phyloP scores from a whole-genome alignment of 805 yeast genomes.

The Wickerhamiella alocasiicola region DNA sequence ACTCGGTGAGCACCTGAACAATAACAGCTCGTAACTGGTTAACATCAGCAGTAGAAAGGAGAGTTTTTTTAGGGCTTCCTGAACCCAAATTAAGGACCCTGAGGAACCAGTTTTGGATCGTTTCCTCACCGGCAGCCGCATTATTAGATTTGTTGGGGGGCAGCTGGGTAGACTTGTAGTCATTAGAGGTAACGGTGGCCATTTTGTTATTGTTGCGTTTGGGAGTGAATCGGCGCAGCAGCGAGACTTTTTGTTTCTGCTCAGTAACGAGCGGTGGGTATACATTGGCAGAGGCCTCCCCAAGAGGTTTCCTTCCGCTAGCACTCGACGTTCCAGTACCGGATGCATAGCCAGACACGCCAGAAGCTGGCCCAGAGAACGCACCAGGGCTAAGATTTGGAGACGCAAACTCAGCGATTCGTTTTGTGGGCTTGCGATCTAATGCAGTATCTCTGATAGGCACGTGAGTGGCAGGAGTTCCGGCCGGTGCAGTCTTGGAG shows the following conservation, averaged over 20 bases:
- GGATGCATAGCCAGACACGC: too few relatives aligned
- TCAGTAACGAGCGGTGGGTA: conserved; percentile 8
- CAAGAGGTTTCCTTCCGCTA: conserved; percentile 10
- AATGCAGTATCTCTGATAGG: not conserved
- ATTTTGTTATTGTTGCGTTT: conserved; percentile 1
- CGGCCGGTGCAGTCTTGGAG: conserved; percentile 2
- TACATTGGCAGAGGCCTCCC: conserved; percentile 4
- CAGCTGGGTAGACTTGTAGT: not conserved
- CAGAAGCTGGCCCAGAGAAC: not conserved
- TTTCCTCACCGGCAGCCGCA: conserved; percentile 9
- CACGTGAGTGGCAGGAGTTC: not conserved
- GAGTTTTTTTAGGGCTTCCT: conserved; percentile 17
- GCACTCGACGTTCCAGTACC: not conserved
- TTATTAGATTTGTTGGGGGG: not conserved
- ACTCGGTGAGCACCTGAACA: conserved; percentile 25
- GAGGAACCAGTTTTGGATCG: conserved; percentile 30
- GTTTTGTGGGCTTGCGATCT: conserved; percentile 6
- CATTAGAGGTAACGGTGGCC: conserved; percentile 2
- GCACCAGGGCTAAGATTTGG: not conserved
- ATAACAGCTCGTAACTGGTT: conserved; percentile 24
- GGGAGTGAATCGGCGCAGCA: conserved; percentile 14
- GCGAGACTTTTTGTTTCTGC: conserved; percentile 7
- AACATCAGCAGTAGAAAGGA: conserved; percentile 22
- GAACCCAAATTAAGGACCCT: conserved; percentile 21
- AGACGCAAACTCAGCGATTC: conserved; percentile 6